A percentile compares a stretch with the other conserved stretches of the same genome.
Conservation (phyloP, 2,329 filamentous ascomycete species). For the Tolypocladium paradoxum region DNA sequence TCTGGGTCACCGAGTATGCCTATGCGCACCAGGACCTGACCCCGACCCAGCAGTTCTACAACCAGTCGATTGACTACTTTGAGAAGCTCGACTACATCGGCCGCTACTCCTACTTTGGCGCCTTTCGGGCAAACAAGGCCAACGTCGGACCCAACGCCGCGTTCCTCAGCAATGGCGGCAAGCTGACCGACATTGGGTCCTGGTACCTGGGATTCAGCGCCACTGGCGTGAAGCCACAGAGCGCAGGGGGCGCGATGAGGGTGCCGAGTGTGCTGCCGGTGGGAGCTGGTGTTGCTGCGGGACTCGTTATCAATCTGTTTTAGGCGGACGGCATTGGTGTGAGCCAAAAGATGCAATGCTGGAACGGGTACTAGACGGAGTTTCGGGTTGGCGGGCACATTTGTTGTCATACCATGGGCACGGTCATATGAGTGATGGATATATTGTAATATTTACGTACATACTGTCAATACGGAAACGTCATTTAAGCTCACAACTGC, state of each 20-base stretch:
- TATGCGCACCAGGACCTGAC: constrained; percentile 43
- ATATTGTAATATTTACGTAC: not conserved
- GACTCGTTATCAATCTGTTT: constrained; percentile 1
- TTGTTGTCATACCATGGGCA: too few species aligned
- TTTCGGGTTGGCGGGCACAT: not conserved
- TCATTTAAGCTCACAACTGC: not conserved
- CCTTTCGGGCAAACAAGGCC: constrained; percentile 57
- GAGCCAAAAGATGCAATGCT: not conserved
- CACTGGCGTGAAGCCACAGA: constrained; percentile 31
- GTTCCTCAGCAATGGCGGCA: constrained; percentile 57
- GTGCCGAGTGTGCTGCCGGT: not conserved
- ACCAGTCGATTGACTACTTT: constrained; percentile 53
- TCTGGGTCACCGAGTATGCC: constrained; percentile 77
- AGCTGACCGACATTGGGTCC: constrained; percentile 63
- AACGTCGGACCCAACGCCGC: constrained; percentile 66
- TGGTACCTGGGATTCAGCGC: constrained; percentile 58
- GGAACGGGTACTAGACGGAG: not conserved
- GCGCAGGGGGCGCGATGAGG: constrained; percentile 4
- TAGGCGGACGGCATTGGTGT: constrained; percentile 2
- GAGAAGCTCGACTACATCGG: constrained; percentile 46
- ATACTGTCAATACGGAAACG: not conserved
- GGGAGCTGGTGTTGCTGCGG: constrained; percentile 1
- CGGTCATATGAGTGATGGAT: not conserved
- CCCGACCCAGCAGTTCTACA: constrained; percentile 56
- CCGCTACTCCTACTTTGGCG: constrained; percentile 66